phyloP scores from a whole-genome alignment of 768 basidiomycete species.

The Lentinula aciculospora region DNA sequence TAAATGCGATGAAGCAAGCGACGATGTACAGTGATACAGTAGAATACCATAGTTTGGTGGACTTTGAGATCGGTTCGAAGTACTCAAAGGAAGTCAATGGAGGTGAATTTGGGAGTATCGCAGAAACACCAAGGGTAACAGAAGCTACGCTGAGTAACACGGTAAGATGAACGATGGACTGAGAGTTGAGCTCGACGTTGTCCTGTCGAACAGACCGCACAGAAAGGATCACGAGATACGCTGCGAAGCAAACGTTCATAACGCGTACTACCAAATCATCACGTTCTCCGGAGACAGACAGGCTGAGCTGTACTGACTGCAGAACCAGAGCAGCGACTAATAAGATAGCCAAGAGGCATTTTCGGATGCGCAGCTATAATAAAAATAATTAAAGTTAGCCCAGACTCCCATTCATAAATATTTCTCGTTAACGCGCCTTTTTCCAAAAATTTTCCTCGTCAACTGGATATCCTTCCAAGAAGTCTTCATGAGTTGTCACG shows the following conservation, averaged over 20 bases:
- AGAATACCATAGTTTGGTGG: slow-evolving; percentile 45
- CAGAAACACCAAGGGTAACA: slow-evolving; percentile 35
- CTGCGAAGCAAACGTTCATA: slow-evolving; percentile 47
- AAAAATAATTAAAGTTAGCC: no score
- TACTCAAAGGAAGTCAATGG: slow-evolving; percentile 25
- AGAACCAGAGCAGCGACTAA: slow-evolving; percentile 42
- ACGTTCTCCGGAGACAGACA: slow-evolving; percentile 33
- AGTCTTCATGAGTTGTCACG: slow-evolving; percentile 68
- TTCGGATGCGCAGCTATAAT: slow-evolving; percentile 52
- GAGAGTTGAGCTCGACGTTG: slow-evolving; percentile 33
- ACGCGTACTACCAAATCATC: slow-evolving; percentile 29
- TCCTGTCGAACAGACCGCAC: slow-evolving; percentile 45
- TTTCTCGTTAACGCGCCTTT: slow-evolving; percentile 29
- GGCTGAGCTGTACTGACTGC: slow-evolving; percentile 52
- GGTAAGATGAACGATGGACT: slow-evolving; percentile 58
- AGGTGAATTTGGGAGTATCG: slow-evolving; percentile 50
- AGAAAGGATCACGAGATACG: slow-evolving; percentile 54
- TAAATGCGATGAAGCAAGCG: slow-evolving; percentile 30
- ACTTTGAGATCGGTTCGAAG: slow-evolving; percentile 12
- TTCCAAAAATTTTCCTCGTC: slow-evolving; percentile 56
- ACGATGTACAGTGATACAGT: slow-evolving; percentile 44
- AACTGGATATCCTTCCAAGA: slow-evolving; percentile 61
- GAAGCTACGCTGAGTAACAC: slow-evolving; percentile 45
- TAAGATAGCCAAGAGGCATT: slow-evolving; percentile 42
- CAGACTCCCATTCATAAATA: neutral